Conservation (phyloP, 2,329 filamentous ascomycete species). For the Monosporascus sp. region DNA sequence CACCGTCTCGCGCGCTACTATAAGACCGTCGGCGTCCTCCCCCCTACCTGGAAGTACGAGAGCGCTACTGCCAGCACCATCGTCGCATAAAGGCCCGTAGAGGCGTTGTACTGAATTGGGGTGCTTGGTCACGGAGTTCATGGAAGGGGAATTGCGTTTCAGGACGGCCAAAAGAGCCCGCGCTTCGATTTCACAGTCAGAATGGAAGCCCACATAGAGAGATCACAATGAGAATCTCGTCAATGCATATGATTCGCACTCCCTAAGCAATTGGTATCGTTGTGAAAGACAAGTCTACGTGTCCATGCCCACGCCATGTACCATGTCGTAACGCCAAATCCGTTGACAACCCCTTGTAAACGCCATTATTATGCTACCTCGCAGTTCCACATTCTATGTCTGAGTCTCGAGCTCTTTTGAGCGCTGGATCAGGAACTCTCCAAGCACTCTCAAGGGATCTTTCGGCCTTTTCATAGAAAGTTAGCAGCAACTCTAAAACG, state of each 20-base stretch:
- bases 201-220: constrained; percentile 10
- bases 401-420: constrained; percentile 58
- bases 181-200: constrained; percentile 14
- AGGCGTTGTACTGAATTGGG: constrained; percentile 18
- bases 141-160: constrained; percentile 27
- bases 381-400: constrained; percentile 1
- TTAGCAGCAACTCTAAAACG: constrained; percentile 1
- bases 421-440: constrained; percentile 65
- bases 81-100: constrained; percentile 65
- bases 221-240: constrained; percentile 13
- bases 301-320: constrained; percentile 7
- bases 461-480: constrained; percentile 44
- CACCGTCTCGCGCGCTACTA: constrained; percentile 99
- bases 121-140: constrained; percentile 28
- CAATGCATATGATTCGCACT: constrained; percentile 3
- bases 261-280: constrained; percentile 20
- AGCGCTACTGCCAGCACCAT: constrained; percentile 91
- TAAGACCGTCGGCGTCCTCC: constrained; percentile 83
- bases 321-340: constrained; percentile 6
- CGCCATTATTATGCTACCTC: constrained; percentile 14
- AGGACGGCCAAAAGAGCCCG: constrained; percentile 17
- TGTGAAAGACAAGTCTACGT: constrained; percentile 8
- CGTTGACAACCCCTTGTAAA: constrained; percentile 14
- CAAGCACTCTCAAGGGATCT: constrained; percentile 64
- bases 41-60: constrained; percentile 99